Evolutionary conservation across 75 land plant species (phyloP).

Genomic region (Adiantum capillusveneris): DNA sequence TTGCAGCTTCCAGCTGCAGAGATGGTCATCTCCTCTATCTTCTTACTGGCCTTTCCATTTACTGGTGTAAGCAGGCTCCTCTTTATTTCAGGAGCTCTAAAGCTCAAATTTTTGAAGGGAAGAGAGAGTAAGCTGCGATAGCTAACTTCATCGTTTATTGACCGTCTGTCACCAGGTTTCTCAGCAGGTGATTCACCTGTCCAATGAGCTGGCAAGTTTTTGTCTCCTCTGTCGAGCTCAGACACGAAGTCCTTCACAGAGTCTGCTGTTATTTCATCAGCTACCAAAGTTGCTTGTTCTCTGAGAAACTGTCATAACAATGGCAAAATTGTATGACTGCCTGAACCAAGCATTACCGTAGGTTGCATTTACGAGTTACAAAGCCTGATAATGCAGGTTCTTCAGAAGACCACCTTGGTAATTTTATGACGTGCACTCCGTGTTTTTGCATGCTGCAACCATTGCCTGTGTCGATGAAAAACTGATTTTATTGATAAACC

Average conservation of each 20-base stretch:
- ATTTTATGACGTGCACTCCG: slow-evolving; percentile 98
- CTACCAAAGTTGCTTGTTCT: slow-evolving; percentile 81
- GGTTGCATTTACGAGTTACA: too few relatives aligned
- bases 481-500: slow-evolving; percentile 64
- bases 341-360: background rate
- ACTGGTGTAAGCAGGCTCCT: slow-evolving; percentile 26
- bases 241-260: slow-evolving; percentile 56
- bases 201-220: background rate
- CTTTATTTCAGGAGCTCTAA: slow-evolving; percentile 21
- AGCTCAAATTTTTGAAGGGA: slow-evolving; percentile 20
- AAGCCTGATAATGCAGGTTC: too few relatives aligned
- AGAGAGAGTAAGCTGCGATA: too few relatives aligned
- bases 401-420: slow-evolving; percentile 77
- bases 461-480: slow-evolving; percentile 77
- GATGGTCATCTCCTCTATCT: slow-evolving; percentile 30
- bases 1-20: slow-evolving; percentile 31
- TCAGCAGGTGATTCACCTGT: background rate
- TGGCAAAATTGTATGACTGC: background rate
- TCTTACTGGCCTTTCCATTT: slow-evolving; percentile 56
- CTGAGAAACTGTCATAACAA: slow-evolving; percentile 54
- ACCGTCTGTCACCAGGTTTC: too few relatives aligned
- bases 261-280: slow-evolving; percentile 73
- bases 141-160: too few relatives aligned
- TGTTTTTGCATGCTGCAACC: slow-evolving; percentile 92
- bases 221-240: slow-evolving; percentile 43